Percentiles rank a stretch among this genome's conserved stretches.
Evolutionary conservation across 305 asterid genomes (phyloP).

Genomic region (Solanum hybrid): DNA sequence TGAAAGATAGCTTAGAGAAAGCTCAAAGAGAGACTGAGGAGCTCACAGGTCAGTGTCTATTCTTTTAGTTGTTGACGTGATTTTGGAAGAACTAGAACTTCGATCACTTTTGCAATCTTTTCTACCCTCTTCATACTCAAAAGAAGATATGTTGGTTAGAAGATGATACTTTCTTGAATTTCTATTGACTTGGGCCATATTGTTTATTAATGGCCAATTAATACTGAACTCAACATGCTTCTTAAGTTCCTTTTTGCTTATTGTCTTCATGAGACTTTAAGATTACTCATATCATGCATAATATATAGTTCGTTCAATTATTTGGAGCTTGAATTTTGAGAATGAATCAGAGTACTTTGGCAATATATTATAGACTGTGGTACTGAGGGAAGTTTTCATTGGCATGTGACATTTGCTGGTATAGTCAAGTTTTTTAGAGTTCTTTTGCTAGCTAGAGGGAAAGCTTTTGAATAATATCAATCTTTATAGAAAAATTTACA

Average conservation of each 20-base stretch:
- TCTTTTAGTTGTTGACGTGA: background rate
- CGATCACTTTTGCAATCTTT: background rate
- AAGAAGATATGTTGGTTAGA: background rate
- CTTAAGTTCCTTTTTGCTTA: background rate
- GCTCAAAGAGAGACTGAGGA: conserved; percentile 58
- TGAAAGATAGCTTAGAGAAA: conserved; percentile 58
- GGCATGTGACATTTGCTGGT: background rate
- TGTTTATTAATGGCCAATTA: background rate
- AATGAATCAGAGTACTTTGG: background rate
- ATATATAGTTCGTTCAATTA: background rate
- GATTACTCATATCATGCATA: background rate
- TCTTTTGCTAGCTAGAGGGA: background rate
- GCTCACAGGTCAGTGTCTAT: conserved; percentile 11
- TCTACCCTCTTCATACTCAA: background rate
- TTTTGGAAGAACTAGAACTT: background rate
- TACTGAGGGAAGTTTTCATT: background rate
- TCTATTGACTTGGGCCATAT: background rate
- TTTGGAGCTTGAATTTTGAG: background rate
- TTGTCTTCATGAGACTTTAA: background rate
- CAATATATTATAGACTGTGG: background rate
- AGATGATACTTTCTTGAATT: background rate
- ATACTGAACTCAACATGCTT: background rate
- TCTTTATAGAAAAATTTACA: background rate
- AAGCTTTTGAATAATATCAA: background rate
- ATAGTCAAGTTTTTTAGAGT: background rate